Evolutionary conservation across 306 rosid genomes (phyloP).

Genomic region (Carpinus viminea): DNA sequence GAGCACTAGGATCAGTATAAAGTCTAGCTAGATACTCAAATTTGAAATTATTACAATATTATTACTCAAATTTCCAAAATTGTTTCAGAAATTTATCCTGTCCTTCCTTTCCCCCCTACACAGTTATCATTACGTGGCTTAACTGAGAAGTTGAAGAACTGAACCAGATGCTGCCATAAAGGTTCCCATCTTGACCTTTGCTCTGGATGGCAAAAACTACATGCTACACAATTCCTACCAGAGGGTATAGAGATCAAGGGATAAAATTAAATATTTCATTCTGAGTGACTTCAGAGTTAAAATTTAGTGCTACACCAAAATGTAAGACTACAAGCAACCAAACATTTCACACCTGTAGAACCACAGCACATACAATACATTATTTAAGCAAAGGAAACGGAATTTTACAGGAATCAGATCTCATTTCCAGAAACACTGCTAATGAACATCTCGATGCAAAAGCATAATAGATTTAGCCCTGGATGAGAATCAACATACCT

Average conservation of each 20-base stretch:
- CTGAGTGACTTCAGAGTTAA: neutral
- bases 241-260: neutral
- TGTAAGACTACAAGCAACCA: neutral
- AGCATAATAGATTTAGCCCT: neutral
- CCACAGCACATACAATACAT: neutral
- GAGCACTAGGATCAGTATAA: neutral
- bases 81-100: neutral
- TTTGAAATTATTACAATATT: neutral
- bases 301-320: neutral
- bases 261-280: neutral
- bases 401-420: neutral
- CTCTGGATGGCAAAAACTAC: neutral
- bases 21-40: neutral
- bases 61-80: neutral
- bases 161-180: neutral
- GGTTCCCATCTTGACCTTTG: neutral
- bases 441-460: slow-evolving; percentile 14
- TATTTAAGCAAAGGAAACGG: slow-evolving; percentile 5
- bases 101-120: neutral
- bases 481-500: slow-evolving; percentile 47
- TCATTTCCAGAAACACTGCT: slow-evolving; percentile 1
- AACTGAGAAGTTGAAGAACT: neutral
- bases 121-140: neutral
- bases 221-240: neutral
- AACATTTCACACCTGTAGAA: neutral